Percentiles rank a stretch among this genome's conserved stretches.
These are phyloP conservation scores for Phanerochaete sordida DNA, from an alignment of 768 basidiomycete species.

Conservation along the genomic window DNA sequence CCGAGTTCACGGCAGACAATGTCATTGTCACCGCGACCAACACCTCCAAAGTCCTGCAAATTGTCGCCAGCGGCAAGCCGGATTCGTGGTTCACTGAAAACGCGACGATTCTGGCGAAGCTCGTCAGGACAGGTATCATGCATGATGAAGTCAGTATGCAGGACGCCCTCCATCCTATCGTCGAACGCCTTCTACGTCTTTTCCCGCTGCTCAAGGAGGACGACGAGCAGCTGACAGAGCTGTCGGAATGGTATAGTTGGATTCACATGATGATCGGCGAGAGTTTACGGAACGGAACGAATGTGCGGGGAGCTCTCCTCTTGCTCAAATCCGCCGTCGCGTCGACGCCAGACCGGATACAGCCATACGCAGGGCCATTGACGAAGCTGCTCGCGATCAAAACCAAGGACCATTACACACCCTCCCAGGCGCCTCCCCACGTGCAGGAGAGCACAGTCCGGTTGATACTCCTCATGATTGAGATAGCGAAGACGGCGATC, in stretches of 20 bases:
- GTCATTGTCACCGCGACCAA: slow-evolving; percentile 69
- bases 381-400: slow-evolving; percentile 84
- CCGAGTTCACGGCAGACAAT: slow-evolving; percentile 66
- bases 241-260: slow-evolving; percentile 75
- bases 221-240: slow-evolving; percentile 60
- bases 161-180: slow-evolving; percentile 77
- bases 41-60: slow-evolving; percentile 84
- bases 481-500: slow-evolving; percentile 82
- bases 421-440: slow-evolving; percentile 36
- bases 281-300: slow-evolving; percentile 30
- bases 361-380: slow-evolving; percentile 69
- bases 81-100: slow-evolving; percentile 80
- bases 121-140: slow-evolving; percentile 83
- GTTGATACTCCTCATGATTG: slow-evolving; percentile 72
- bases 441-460: slow-evolving; percentile 61
- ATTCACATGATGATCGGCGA: slow-evolving; percentile 69
- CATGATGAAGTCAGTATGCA: slow-evolving; percentile 79
- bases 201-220: slow-evolving; percentile 80
- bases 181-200: slow-evolving; percentile 72
- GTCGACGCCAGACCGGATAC: slow-evolving; percentile 77
- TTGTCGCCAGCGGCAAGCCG: slow-evolving; percentile 78
- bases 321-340: slow-evolving; percentile 86
- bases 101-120: slow-evolving; percentile 67
- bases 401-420: slow-evolving; percentile 75
- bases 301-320: slow-evolving; percentile 75